Conservation (phyloP, 441 rosid genomes). For the Erodium chrysanthum region DNA sequence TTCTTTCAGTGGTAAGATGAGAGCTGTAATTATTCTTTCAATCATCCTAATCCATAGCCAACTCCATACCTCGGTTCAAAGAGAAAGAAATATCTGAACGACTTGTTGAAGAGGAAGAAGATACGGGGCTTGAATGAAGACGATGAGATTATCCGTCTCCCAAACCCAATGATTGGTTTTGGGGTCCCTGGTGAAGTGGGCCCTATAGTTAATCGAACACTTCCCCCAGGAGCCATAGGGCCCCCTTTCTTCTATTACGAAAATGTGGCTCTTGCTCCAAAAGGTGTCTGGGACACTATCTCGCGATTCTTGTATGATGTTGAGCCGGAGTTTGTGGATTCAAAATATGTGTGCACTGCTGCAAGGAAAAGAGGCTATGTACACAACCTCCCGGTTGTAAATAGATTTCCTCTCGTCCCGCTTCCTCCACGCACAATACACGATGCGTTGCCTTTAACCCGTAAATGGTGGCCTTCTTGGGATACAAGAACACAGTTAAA, state of each 20-base stretch:
- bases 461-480: slow-evolving; percentile 87
- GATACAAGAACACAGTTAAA: slow-evolving; percentile 61
- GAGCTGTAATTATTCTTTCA: not conserved
- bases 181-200: slow-evolving; percentile 54
- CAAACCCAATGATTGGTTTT: slow-evolving; percentile 83
- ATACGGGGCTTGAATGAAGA: slow-evolving; percentile 23
- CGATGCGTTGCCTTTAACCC: slow-evolving; percentile 66
- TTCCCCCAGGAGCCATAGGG: slow-evolving; percentile 47
- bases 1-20: not conserved
- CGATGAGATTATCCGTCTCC: slow-evolving; percentile 50
- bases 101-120: not conserved
- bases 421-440: slow-evolving; percentile 51
- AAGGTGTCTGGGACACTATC: slow-evolving; percentile 79
- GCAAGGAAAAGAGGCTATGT: slow-evolving; percentile 86
- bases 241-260: slow-evolving; percentile 83
- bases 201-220: slow-evolving; percentile 27
- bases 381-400: slow-evolving; percentile 62
- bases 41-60: not conserved
- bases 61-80: not conserved
- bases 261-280: slow-evolving; percentile 84
- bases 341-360: slow-evolving; percentile 63
- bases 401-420: slow-evolving; percentile 60
- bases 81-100: not conserved
- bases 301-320: slow-evolving; percentile 53
- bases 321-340: slow-evolving; percentile 78